Evolutionary conservation across 73 alveolate species (phyloP).

Genomic region (Effrenium voratum): DNA sequence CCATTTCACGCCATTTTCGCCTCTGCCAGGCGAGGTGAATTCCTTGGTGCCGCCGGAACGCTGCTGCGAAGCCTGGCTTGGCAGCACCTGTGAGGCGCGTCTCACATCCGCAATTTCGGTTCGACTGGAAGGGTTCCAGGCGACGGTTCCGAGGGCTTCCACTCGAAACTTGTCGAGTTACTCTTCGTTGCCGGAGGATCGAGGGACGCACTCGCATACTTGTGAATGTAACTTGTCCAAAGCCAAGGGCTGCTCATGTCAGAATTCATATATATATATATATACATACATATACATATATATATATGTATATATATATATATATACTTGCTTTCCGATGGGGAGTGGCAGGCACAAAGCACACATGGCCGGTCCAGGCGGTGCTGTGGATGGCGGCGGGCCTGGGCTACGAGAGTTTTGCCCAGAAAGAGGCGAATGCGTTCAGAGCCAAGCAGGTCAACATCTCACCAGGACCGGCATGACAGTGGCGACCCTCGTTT

Average conservation of each 20-base stretch:
- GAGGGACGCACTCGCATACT: neutral
- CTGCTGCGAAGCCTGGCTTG: constrained; percentile 25
- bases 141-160: neutral
- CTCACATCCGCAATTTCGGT: neutral
- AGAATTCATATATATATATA: too few relatives aligned
- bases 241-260: neutral
- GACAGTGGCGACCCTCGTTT: too few relatives aligned
- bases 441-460: too few relatives aligned
- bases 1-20: neutral
- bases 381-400: too few relatives aligned
- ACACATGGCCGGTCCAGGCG: too few relatives aligned
- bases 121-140: neutral
- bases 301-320: too few relatives aligned
- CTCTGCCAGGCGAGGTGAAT: constrained; percentile 58
- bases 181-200: neutral
- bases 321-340: neutral
- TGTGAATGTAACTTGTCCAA: neutral
- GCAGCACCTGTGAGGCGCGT: constrained; percentile 56
- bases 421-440: too few relatives aligned
- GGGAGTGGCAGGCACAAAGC: too few relatives aligned
- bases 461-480: too few relatives aligned
- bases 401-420: too few relatives aligned
- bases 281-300: neutral
- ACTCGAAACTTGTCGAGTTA: neutral
- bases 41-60: neutral